Evolutionary conservation across 2,329 filamentous ascomycete species (phyloP), one percentile per base, ranked within the genome.

Genomic region (Capronia coronata): DNA sequence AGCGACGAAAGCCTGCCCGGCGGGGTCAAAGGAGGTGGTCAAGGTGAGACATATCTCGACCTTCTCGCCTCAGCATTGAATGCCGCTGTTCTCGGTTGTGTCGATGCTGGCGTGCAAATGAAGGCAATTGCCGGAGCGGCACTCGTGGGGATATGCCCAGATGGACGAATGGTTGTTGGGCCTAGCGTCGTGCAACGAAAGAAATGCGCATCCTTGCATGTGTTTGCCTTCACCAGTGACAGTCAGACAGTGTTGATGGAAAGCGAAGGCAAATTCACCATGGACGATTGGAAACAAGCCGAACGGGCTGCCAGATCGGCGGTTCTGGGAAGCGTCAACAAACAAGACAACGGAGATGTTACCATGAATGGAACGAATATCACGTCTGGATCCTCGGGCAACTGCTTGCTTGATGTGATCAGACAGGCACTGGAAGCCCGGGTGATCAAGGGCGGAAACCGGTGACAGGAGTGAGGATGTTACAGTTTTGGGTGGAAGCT

Each of bases 31-130:
- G 46, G 48, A 16, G 52, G 48, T 30, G 59, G 58, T 13, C 58
- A 58, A 51, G 56, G 48, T 45, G 56, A 59, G 47, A 52, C 51
- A 84, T 86, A 87, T 64, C 76, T 96, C 35, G 75, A 83, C 42
- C 75, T 94, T 39, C 79, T 98, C 47, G 87, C 93, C 19, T 80
- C 86, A 27, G 76, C 96, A 55, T 71, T 96, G 23, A 88, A 96
- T 67, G 83, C 89, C 1, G 78, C 87, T 3, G 73, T 90, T 30
- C 72, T 93, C 32, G 82, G 87, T 18, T 77, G 97, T 13, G 73
- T 97, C 29, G 88, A 89, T 37, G 88, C 86, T 21, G 84, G 86
- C 1, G 77, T 96, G 27, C 89, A 91, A 10, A 75, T 97, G 62
- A 82, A 82, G 38, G 80, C 83, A 54, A 85, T 85, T 10, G 78